phyloP scores from a whole-genome alignment of 2,329 filamentous ascomycete genomes.

The Aspergillus latus region DNA sequence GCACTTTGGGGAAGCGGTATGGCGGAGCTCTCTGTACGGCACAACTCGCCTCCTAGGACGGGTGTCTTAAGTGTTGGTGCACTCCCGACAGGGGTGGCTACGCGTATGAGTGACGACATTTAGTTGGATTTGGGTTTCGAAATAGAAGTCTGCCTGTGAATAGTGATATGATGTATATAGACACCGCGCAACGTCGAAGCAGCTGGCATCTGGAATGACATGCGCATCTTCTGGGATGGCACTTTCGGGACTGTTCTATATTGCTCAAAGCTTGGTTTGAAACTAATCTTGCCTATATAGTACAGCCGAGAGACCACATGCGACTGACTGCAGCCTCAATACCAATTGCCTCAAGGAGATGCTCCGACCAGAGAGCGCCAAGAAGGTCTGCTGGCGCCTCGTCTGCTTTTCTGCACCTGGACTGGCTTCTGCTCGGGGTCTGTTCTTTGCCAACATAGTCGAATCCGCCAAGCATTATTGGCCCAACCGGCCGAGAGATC shows the following conservation, averaged over 20 bases:
- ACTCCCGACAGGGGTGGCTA: not conserved
- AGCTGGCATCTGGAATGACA: constrained; percentile 1
- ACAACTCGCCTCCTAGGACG: constrained; percentile 25
- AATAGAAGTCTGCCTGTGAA: not conserved
- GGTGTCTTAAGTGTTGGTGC: not conserved
- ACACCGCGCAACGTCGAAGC: not conserved
- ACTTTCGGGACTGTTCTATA: not conserved
- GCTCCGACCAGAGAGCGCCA: not conserved
- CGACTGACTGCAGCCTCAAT: not conserved
- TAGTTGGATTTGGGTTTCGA: not conserved
- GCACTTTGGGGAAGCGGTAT: constrained; percentile 38
- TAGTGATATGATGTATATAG: not conserved
- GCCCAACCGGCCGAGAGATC: not conserved
- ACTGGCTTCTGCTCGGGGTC: not conserved
- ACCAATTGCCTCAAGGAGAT: not conserved
- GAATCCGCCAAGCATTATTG: no score
- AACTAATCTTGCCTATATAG: not conserved
- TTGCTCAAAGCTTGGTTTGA: not conserved
- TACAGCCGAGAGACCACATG: not conserved
- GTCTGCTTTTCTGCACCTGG: not conserved
- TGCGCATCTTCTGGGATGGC: not conserved
- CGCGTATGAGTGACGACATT: not conserved
- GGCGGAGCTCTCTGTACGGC: constrained; percentile 34
- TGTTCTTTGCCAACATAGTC: no score
- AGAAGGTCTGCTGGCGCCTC: not conserved